Percentiles rank a stretch among this genome's conserved stretches.
phyloP scores from a whole-genome alignment of 495 filamentous ascomycete species.

The Aspergillus panamensis region DNA sequence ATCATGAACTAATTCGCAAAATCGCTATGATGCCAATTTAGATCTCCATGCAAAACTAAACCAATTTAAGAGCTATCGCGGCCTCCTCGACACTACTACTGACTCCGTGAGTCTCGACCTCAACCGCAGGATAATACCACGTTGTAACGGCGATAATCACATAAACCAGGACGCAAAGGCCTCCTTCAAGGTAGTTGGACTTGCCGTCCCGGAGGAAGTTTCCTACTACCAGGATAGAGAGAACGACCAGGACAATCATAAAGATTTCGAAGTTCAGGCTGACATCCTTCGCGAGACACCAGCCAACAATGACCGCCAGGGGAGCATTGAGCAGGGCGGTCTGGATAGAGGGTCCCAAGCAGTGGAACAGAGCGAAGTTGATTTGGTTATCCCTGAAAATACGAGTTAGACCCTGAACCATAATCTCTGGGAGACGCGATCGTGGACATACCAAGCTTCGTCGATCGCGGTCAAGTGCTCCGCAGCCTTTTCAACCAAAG shows the following conservation, averaged over 20 bases:
- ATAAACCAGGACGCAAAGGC: constrained; percentile 63
- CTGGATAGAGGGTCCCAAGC: constrained; percentile 83
- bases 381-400: constrained; percentile 44
- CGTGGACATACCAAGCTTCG: constrained; percentile 69
- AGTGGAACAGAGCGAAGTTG: constrained; percentile 88
- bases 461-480: constrained; percentile 89
- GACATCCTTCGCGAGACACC: constrained; percentile 70
- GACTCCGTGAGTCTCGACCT: constrained; percentile 2
- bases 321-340: constrained; percentile 88
- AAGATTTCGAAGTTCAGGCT: constrained; percentile 85
- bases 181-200: constrained; percentile 76
- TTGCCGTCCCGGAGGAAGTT: constrained; percentile 78
- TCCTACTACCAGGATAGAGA: constrained; percentile 81
- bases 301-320: constrained; percentile 78
- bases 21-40: too few species aligned
- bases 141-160: constrained; percentile 53
- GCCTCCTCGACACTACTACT: too few species aligned
- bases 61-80: too few species aligned
- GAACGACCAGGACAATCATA: constrained; percentile 80
- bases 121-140: constrained; percentile 48
- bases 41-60: too few species aligned
- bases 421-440: neutral
- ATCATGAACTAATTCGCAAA: too few species aligned
- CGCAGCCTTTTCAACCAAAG: constrained; percentile 85
- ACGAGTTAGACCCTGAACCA: neutral